Percentiles rank a stretch among this genome's conserved stretches.
phyloP scores from a whole-genome alignment of 306 rosid species.

The Acacia melanoxylon region DNA sequence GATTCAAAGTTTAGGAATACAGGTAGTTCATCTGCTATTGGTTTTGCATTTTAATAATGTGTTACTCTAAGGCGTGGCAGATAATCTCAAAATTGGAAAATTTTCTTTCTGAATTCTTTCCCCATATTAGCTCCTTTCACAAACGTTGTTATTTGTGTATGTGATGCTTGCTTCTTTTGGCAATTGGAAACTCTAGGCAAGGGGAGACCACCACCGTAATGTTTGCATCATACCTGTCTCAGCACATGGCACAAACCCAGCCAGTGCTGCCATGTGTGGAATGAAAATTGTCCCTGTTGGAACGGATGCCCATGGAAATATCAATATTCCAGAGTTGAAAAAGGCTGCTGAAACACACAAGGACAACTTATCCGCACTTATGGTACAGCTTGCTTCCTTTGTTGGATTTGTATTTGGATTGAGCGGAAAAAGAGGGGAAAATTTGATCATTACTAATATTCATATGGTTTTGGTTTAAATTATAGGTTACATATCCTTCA shows the following conservation, averaged over 20 bases:
- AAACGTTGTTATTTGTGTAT: background rate
- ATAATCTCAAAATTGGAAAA: background rate
- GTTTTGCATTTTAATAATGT: constrained; percentile 14
- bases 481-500: constrained; percentile 96
- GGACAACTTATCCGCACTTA: constrained; percentile 85
- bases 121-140: background rate
- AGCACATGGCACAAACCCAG: constrained; percentile 99
- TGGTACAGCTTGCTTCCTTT: constrained; percentile 54
- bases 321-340: constrained; percentile 83
- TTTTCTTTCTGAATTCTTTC: constrained; percentile 30
- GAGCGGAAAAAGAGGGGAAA: background rate
- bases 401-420: constrained; percentile 10
- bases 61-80: background rate
- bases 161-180: constrained; percentile 27
- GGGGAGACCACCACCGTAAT: constrained; percentile 92
- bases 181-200: constrained; percentile 62
- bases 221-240: constrained; percentile 98
- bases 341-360: constrained; percentile 90
- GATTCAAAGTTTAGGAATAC: constrained; percentile 21
- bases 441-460: constrained; percentile 3
- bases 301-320: constrained; percentile 98
- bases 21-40: constrained; percentile 1
- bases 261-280: constrained; percentile 99
- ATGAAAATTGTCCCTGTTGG: constrained; percentile 97
- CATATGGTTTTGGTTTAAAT: constrained; percentile 41